These are phyloP conservation scores for Neospermospora avenae DNA, from an alignment of 2,329 filamentous ascomycete species.

Conservation along the genomic window DNA sequence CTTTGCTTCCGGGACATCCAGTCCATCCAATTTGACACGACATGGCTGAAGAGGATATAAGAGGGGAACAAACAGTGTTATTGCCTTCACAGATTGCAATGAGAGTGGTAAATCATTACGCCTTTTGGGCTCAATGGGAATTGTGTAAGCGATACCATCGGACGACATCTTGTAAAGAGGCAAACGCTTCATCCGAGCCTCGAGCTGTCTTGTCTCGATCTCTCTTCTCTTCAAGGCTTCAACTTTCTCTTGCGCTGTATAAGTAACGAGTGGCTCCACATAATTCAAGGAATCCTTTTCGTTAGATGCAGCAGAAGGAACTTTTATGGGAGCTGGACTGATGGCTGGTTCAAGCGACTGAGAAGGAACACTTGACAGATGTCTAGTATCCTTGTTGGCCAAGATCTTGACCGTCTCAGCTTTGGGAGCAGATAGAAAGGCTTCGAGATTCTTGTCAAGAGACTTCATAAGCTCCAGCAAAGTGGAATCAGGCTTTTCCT, in stretches of 20 bases:
- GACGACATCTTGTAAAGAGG: conserved; percentile 64
- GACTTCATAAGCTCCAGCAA: conserved; percentile 65
- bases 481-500: conserved; percentile 52
- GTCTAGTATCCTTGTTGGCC: conserved; percentile 34
- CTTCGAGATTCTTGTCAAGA: conserved; percentile 70
- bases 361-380: conserved; percentile 29
- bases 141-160: conserved; percentile 66
- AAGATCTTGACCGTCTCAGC: conserved; percentile 67
- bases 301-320: neutral
- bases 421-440: conserved; percentile 65
- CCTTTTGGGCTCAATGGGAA: conserved; percentile 66
- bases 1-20: conserved; percentile 57
- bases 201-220: conserved; percentile 67
- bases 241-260: conserved; percentile 56
- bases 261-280: conserved; percentile 33
- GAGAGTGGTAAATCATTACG: conserved; percentile 56
- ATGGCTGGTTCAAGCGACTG: conserved; percentile 25
- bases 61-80: conserved; percentile 66
- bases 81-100: conserved; percentile 58
- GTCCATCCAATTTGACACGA: conserved; percentile 62
- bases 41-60: conserved; percentile 70
- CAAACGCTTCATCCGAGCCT: conserved; percentile 68
- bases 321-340: conserved; percentile 8
- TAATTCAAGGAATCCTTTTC: conserved; percentile 1
- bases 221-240: conserved; percentile 62